Percentiles rank a stretch among this genome's conserved stretches.
These are phyloP conservation scores for Colletotrichum trifolii DNA, from an alignment of 2,329 filamentous ascomycete genomes.

Conservation along the genomic window DNA sequence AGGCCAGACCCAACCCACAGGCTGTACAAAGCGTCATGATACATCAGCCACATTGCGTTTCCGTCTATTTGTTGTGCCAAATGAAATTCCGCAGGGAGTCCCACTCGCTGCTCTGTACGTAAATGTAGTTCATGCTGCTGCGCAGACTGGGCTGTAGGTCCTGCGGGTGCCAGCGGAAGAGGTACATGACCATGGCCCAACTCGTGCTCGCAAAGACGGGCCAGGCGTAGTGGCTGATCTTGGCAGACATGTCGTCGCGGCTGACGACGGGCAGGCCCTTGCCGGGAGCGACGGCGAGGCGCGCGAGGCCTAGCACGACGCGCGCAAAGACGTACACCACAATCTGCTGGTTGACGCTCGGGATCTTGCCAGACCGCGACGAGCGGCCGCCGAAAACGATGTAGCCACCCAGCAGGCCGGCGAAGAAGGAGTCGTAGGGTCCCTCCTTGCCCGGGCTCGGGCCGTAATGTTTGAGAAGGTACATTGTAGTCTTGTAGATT, in stretches of 20 bases:
- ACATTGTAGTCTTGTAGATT: conserved; percentile 87
- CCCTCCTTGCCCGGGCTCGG: conserved; percentile 71
- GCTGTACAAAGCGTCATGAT: not conserved
- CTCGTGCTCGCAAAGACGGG: conserved; percentile 89
- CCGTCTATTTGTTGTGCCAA: conserved; percentile 78
- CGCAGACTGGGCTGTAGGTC: conserved; percentile 90
- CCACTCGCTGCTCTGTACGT: conserved; percentile 89
- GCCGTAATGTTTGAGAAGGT: conserved; percentile 75
- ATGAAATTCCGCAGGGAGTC: conserved; percentile 85
- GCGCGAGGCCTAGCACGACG: conserved; percentile 85
- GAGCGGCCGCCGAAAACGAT: conserved; percentile 82
- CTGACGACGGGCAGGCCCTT: conserved; percentile 63
- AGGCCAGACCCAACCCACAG: conserved; percentile 6
- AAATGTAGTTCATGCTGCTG: conserved; percentile 98
- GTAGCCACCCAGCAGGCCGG: conserved; percentile 91
- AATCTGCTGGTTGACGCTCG: conserved; percentile 93
- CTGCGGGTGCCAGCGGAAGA: conserved; percentile 93
- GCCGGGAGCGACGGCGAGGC: conserved; percentile 78
- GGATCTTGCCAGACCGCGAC: conserved; percentile 73
- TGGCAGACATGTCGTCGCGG: conserved; percentile 52
- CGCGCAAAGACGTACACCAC: conserved; percentile 98
- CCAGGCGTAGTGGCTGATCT: conserved; percentile 81
- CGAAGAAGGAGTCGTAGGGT: conserved; percentile 85
- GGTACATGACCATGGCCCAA: conserved; percentile 95
- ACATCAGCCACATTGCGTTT: not conserved